Percentiles rank a stretch among this genome's conserved stretches.
Conservation (phyloP, 495 filamentous ascomycete species). For the Aspergillus avenaceus region DNA sequence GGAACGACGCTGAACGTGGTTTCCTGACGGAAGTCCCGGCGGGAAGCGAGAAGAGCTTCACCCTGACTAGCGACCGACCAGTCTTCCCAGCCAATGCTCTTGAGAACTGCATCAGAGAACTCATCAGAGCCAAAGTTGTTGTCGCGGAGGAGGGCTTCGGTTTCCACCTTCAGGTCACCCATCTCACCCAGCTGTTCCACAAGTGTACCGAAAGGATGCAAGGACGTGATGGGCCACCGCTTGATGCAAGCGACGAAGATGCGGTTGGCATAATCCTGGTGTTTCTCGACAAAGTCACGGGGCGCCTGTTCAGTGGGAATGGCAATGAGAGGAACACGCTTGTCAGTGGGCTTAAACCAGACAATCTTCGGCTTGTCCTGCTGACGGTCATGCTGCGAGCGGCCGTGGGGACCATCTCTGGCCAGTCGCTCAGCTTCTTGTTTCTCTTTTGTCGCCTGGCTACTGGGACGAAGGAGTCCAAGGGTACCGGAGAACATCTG, state of each 20-base stretch:
- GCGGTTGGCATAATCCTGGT: slow-evolving; percentile 93
- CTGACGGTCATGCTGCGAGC: slow-evolving; percentile 75
- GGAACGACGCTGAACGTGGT: slow-evolving; percentile 90
- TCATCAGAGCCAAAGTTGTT: slow-evolving; percentile 99
- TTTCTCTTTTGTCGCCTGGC: slow-evolving; percentile 99
- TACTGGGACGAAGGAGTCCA: slow-evolving; percentile 89
- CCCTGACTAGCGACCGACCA: slow-evolving; percentile 84
- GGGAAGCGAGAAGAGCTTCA: slow-evolving; percentile 65
- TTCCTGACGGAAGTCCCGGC: slow-evolving; percentile 88
- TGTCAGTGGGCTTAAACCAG: slow-evolving; percentile 99
- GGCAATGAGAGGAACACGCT: slow-evolving; percentile 94
- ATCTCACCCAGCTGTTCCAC: slow-evolving; percentile 97
- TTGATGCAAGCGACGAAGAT: slow-evolving; percentile 99
- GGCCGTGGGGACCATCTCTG: slow-evolving; percentile 74
- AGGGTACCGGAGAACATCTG: slow-evolving; percentile 99
- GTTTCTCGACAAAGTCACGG: slow-evolving; percentile 96
- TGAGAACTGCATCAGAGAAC: slow-evolving; percentile 92
- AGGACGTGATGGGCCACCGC: slow-evolving; percentile 98
- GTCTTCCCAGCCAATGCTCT: slow-evolving; percentile 86
- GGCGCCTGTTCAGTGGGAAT: slow-evolving; percentile 98
- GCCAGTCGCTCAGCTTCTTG: slow-evolving; percentile 94
- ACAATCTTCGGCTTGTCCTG: slow-evolving; percentile 99
- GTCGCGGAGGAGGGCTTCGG: slow-evolving; percentile 91
- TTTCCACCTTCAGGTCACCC: slow-evolving; percentile 95
- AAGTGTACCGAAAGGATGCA: slow-evolving; percentile 95